Conservation (phyloP, 805 yeast genomes). For the Yarrowia hollandica region DNA sequence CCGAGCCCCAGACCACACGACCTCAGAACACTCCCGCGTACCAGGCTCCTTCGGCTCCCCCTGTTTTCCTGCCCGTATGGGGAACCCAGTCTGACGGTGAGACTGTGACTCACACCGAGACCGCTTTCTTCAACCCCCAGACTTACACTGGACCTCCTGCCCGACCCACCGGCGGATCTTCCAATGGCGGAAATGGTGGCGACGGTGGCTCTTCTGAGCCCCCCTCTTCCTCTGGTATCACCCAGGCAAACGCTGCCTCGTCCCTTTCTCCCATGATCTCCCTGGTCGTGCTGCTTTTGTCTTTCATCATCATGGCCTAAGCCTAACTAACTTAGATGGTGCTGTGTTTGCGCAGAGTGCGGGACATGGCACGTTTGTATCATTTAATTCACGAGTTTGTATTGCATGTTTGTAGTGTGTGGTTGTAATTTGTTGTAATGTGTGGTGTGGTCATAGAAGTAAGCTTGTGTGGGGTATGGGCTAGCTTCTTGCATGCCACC, state of each 20-base stretch:
- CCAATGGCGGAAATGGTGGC: not conserved
- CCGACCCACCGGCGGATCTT: constrained; percentile 8
- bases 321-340: constrained; percentile 22
- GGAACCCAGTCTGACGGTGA: constrained; percentile 25
- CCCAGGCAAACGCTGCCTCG: constrained; percentile 16
- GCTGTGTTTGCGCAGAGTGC: constrained; percentile 9
- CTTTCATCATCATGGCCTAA: constrained; percentile 18
- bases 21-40: constrained; percentile 12
- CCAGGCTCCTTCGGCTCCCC: constrained; percentile 26
- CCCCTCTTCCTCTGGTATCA: not conserved
- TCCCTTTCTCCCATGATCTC: constrained; percentile 3
- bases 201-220: not conserved
- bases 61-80: constrained; percentile 25
- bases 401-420: not conserved
- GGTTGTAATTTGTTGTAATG: too few species aligned
- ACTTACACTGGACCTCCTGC: constrained; percentile 20
- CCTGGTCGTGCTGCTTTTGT: constrained; percentile 18
- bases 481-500: too few species aligned
- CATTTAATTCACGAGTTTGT: constrained; percentile 13
- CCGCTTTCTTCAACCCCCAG: constrained; percentile 22
- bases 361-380: constrained; percentile 16
- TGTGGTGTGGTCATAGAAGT: too few species aligned
- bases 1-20: not conserved
- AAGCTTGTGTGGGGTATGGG: too few species aligned
- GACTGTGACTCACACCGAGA: constrained; percentile 11